Percentiles rank a stretch among this genome's conserved stretches.
These are phyloP conservation scores for Bjerkandera adusta DNA, from an alignment of 1,284 basidiomycete species.

Conservation along the genomic window DNA sequence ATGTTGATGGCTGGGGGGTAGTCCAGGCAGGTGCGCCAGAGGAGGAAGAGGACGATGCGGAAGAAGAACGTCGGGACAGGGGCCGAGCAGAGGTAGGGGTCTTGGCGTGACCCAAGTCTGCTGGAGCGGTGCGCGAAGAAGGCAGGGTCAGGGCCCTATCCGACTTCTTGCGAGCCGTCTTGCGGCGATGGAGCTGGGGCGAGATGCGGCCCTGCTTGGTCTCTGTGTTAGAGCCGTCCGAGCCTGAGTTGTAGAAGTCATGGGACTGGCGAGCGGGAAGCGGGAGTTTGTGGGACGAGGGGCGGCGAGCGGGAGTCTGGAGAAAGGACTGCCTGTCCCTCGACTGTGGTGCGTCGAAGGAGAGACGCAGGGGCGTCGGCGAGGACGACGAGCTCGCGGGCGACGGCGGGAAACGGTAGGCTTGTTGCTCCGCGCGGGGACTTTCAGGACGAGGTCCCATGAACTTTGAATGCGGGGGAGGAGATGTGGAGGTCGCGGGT, in stretches of 20 bases:
- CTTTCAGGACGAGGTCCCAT: conserved; percentile 29
- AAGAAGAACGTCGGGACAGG: conserved; percentile 36
- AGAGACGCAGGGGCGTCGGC: conserved; percentile 21
- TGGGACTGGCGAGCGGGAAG: conserved; percentile 19
- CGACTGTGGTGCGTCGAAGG: conserved; percentile 17
- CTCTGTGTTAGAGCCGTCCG: conserved; percentile 26
- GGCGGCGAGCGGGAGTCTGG: conserved; percentile 20
- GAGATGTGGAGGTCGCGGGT: conserved; percentile 10
- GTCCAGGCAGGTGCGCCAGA: conserved; percentile 17
- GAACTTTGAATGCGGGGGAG: conserved; percentile 18
- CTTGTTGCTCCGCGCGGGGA: conserved; percentile 25
- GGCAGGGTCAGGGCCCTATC: conserved; percentile 29
- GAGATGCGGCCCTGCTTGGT: conserved; percentile 23
- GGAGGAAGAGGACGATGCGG: conserved; percentile 41
- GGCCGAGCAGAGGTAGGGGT: conserved; percentile 31
- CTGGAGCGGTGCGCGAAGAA: conserved; percentile 24
- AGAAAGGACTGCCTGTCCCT: conserved; percentile 21
- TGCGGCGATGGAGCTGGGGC: conserved; percentile 20
- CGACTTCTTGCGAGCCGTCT: conserved; percentile 23
- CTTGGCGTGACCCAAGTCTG: conserved; percentile 25
- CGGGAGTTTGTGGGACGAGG: conserved; percentile 25
- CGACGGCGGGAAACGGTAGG: conserved; percentile 24
- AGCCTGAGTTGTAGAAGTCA: conserved; percentile 21
- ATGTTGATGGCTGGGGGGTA: conserved; percentile 24
- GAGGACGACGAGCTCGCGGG: conserved; percentile 23